Evolutionary conservation across 306 rosid genomes (phyloP), one percentile per base, ranked within the genome.

Genomic region (Vicia sativa): DNA sequence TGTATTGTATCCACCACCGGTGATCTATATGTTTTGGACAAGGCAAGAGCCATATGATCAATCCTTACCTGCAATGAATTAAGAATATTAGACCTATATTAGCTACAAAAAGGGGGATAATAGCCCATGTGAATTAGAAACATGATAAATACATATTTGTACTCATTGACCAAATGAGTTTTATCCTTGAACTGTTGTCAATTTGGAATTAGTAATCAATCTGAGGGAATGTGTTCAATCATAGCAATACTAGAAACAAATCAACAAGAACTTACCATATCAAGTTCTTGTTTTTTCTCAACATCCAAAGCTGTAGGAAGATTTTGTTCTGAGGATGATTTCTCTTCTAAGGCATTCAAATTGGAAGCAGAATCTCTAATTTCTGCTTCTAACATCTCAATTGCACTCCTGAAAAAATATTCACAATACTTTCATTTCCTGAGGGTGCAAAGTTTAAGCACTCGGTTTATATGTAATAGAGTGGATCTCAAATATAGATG

Each of bases 1-100:
- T 85, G 96, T 76, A 93, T 87, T 39, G 93, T 90, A 70, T 90
- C 96, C 72, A 90, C 90, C 42, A 82, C 90, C 1, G 95, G 90
- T 28, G 96, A 88, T 76, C 77, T 86, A 79, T 72, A 93, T 15
- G 95, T 86, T 87, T 85, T 93, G 63, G 99, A 85, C 86, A 90
- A 82, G 44, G 95, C 95, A 67, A 77, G 63, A 44, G 85, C 96
- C 98, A 93, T 90, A 49, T 90, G 92, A 77, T 91, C 89, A 60
- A 87, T 77, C 80, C 85, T 85, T 70, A 90, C 97, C 99, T 90
- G 80, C 76, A 90, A 78, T 65, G 55, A 67, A 72, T 59, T 38
- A 53, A 70, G 54, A 15, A 68, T 37, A 19, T 76, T 56, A 71
- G 69, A 60, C 31, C 19, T 64, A 13, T 45, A n/a, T 42, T 70